These are phyloP conservation scores for Saprolegnia parasitica DNA, from an alignment of 352 stramenopile genomes.

Conservation along the genomic window DNA sequence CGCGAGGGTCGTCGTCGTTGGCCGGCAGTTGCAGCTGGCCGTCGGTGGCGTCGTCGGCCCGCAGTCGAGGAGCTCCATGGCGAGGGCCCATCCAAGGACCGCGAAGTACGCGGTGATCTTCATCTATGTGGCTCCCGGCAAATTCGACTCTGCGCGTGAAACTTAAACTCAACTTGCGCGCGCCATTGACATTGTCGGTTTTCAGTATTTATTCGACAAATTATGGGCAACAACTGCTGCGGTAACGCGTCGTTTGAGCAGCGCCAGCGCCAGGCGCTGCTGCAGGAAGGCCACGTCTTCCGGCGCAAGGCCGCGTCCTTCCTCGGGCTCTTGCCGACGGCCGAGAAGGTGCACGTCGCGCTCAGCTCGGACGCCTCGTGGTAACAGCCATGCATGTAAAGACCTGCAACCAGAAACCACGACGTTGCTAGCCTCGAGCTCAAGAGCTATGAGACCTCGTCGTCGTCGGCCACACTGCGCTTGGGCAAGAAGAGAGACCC, in stretches of 20 bases:
- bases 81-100: too few relatives aligned
- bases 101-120: too few relatives aligned
- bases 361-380: neutral
- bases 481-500: neutral
- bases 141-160: too few relatives aligned
- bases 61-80: too few relatives aligned
- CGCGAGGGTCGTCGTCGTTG: too few relatives aligned
- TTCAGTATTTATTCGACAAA: neutral
- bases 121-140: too few relatives aligned
- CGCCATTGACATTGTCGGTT: neutral
- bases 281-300: conserved; percentile 24
- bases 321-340: conserved; percentile 20
- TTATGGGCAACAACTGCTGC: conserved; percentile 15
- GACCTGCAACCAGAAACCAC: too few relatives aligned
- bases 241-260: neutral
- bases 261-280: neutral
- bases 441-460: neutral
- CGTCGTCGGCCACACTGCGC: conserved; percentile 6
- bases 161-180: too few relatives aligned
- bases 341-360: conserved; percentile 6
- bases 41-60: too few relatives aligned
- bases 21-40: too few relatives aligned
- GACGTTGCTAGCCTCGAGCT: conserved; percentile 26
- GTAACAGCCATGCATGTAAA: too few relatives aligned
- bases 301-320: conserved; percentile 1